Evolutionary conservation across 2,329 filamentous ascomycete species (phyloP).

Genomic region (Acarospora socialis): DNA sequence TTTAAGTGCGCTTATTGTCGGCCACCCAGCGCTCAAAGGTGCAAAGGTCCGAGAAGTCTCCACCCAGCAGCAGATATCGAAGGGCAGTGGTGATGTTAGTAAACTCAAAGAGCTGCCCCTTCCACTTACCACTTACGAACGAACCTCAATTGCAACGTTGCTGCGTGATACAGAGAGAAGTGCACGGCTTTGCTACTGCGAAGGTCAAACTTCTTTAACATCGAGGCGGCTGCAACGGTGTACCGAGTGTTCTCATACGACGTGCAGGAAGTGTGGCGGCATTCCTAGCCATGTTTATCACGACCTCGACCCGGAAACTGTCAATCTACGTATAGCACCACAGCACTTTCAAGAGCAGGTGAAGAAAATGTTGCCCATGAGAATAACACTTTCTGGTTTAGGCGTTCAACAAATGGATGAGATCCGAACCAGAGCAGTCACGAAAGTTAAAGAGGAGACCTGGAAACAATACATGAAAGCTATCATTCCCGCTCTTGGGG

Average conservation of each 20-base stretch:
- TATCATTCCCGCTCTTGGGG: slow-evolving; percentile 20
- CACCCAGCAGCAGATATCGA: neutral
- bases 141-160: slow-evolving; percentile 10
- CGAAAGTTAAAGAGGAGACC: slow-evolving; percentile 12
- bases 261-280: slow-evolving; percentile 38
- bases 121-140: neutral
- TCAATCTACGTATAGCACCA: slow-evolving; percentile 23
- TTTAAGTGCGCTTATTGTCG: slow-evolving; percentile 41
- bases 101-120: neutral
- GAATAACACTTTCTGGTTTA: slow-evolving; percentile 23
- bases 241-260: slow-evolving; percentile 38
- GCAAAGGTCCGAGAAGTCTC: neutral
- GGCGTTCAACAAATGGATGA: slow-evolving; percentile 15
- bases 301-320: slow-evolving; percentile 5
- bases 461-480: slow-evolving; percentile 23
- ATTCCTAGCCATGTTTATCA: slow-evolving; percentile 38
- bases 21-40: slow-evolving; percentile 16
- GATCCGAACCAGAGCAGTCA: slow-evolving; percentile 9
- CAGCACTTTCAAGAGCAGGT: slow-evolving; percentile 31
- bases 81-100: neutral
- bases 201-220: slow-evolving; percentile 31
- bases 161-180: slow-evolving; percentile 19
- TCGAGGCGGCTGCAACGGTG: slow-evolving; percentile 33
- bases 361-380: slow-evolving; percentile 29
- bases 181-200: slow-evolving; percentile 42